Percentiles rank a stretch among this genome's conserved stretches.
phyloP scores from a whole-genome alignment of 2,329 filamentous ascomycete species.

The Karstenula rhodostoma region DNA sequence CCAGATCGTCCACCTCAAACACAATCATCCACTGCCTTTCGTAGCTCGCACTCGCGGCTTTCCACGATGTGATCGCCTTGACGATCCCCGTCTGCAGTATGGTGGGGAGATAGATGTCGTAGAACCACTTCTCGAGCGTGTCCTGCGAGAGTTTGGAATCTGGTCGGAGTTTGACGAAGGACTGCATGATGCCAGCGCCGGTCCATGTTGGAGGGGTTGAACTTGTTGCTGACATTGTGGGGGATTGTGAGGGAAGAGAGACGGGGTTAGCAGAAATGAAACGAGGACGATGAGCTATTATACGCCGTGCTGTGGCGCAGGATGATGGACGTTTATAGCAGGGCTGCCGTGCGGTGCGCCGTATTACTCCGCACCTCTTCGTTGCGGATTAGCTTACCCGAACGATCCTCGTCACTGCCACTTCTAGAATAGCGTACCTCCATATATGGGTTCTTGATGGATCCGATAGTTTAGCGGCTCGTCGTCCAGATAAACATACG shows the following conservation, averaged over 20 bases:
- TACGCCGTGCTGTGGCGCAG: background rate
- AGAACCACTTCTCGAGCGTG: conserved; percentile 33
- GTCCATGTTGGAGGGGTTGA: conserved; percentile 17
- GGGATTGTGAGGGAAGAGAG: background rate
- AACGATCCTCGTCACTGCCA: background rate
- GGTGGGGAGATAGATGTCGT: conserved; percentile 33
- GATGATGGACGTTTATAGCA: background rate
- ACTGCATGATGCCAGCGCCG: conserved; percentile 34
- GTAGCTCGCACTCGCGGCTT: conserved; percentile 29
- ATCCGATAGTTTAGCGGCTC: background rate
- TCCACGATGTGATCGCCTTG: conserved; percentile 29
- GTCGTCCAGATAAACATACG: background rate
- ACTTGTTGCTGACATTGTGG: conserved; percentile 17
- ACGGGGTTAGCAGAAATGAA: background rate
- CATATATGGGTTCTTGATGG: background rate
- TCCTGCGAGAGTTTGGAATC: conserved; percentile 28
- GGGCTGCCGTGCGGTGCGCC: background rate
- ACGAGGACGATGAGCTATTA: background rate
- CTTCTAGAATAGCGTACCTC: background rate
- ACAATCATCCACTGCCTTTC: conserved; percentile 34
- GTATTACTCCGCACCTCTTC: background rate
- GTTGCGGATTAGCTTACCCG: conserved; percentile 1
- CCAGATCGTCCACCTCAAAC: conserved; percentile 34
- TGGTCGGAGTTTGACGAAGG: conserved; percentile 26
- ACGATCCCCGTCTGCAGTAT: conserved; percentile 29